Percentiles rank a stretch among this genome's conserved stretches.
Evolutionary conservation across 2,329 filamentous ascomycete species (phyloP).

Genomic region (Stylonectria norvegica): DNA sequence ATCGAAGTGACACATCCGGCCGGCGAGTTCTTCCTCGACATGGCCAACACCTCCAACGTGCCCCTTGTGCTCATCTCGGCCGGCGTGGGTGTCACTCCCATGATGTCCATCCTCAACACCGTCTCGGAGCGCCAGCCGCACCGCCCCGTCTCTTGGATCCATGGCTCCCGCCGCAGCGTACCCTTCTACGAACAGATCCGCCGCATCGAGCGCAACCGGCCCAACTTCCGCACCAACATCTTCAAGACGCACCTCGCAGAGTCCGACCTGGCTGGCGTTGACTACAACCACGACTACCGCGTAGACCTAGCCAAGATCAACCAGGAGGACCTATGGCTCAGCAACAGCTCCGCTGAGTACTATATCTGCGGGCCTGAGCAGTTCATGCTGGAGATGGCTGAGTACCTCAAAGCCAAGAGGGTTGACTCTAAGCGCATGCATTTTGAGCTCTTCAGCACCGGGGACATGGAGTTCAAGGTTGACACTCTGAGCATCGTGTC

Average conservation of each 20-base stretch:
- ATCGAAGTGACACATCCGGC: constrained; percentile 65
- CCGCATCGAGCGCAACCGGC: constrained; percentile 38
- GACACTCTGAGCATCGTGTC: constrained; percentile 28
- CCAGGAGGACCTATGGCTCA: constrained; percentile 43
- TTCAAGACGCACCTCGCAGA: constrained; percentile 49
- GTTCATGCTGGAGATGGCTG: constrained; percentile 51
- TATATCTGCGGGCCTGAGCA: constrained; percentile 53
- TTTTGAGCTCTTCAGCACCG: constrained; percentile 46
- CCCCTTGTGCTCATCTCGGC: constrained; percentile 60
- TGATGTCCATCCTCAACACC: constrained; percentile 59
- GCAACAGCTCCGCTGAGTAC: constrained; percentile 47
- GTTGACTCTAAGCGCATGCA: constrained; percentile 39
- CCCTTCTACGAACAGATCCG: constrained; percentile 55
- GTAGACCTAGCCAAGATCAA: constrained; percentile 46
- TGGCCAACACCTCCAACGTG: constrained; percentile 31
- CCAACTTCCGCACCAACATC: constrained; percentile 39
- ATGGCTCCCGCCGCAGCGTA: constrained; percentile 50
- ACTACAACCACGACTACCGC: constrained; percentile 40
- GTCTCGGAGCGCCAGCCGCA: constrained; percentile 42
- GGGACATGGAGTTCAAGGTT: constrained; percentile 39
- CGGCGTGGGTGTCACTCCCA: constrained; percentile 57
- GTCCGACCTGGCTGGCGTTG: constrained; percentile 42
- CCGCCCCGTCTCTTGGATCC: constrained; percentile 56
- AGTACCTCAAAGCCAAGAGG: constrained; percentile 40
- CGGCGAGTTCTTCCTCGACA: constrained; percentile 58